These are phyloP conservation scores for Paradendryphiella salina DNA, from an alignment of 2,329 filamentous ascomycete species.

Conservation along the genomic window DNA sequence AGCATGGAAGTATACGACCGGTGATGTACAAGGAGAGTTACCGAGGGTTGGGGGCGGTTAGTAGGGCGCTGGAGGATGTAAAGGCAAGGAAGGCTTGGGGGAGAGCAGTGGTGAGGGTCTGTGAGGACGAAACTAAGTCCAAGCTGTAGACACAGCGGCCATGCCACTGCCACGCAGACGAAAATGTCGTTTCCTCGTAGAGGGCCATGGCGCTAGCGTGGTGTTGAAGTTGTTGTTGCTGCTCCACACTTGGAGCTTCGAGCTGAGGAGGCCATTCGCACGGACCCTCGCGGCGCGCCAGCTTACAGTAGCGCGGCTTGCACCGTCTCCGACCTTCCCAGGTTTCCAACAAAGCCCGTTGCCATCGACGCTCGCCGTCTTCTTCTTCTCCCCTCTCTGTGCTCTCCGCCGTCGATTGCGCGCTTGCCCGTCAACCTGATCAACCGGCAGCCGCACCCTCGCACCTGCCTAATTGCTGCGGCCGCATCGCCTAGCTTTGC, in stretches of 20 bases:
- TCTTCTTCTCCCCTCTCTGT: slow-evolving; percentile 6
- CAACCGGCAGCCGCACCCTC: background rate
- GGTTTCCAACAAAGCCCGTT: slow-evolving; percentile 26
- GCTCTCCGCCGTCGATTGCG: slow-evolving; percentile 1
- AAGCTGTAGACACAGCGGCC: background rate
- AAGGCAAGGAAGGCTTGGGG: slow-evolving; percentile 57
- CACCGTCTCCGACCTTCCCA: slow-evolving; percentile 21
- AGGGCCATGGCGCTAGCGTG: background rate
- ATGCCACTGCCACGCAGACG: background rate
- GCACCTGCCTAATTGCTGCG: slow-evolving; percentile 2
- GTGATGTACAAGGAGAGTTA: slow-evolving; percentile 56
- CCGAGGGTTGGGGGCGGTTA: slow-evolving; percentile 55
- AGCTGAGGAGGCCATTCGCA: slow-evolving; percentile 8
- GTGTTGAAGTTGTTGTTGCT: background rate
- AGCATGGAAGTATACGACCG: slow-evolving; percentile 54
- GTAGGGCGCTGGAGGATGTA: slow-evolving; percentile 57
- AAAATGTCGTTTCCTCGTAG: no score
- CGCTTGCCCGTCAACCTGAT: background rate
- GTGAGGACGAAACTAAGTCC: slow-evolving; percentile 18
- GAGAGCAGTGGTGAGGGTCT: slow-evolving; percentile 58
- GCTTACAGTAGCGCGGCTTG: slow-evolving; percentile 29
- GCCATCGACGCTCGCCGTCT: slow-evolving; percentile 18
- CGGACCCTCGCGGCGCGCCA: slow-evolving; percentile 14
- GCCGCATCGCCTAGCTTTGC: slow-evolving; percentile 12
- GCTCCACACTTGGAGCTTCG: background rate